Base-by-base conservation (phyloP, 129 eudicot genomes). In the Cynara cardunculus region DNA sequence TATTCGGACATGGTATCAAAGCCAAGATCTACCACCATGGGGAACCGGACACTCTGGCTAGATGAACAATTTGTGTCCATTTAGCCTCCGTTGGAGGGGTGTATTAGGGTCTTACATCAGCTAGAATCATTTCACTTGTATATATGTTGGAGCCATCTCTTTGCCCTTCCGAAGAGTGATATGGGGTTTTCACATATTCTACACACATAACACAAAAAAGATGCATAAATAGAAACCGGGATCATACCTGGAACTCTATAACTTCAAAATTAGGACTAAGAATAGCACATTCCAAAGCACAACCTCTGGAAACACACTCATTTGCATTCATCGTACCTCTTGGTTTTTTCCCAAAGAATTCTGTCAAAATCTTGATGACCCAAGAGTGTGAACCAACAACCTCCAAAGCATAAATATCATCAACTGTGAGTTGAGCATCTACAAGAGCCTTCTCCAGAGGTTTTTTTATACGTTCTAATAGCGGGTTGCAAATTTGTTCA, bases 241-340 rank as follows among this genome's bases (percentile, higher is more conserved):
- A 11, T 27, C 27, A 27, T 83, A 94, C 98, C 96, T 90, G 94
- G 31, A 92, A 92, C 1, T 94, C 97, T 81, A 91, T 82, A 71
- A 94, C 98, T 92, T 94, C 90, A 56, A 87, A 94, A 5, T 96
- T 92, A 16, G 97, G 98, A 65, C 97, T 94, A 7, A 92, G 92
- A 85, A 92, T 94, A 27, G 98, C 97, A 46, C 97, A 94, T 64
- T 94, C 80, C n/a, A 94, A 80, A 26, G 97, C 97, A 80, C 94
- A 83, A 3, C 98, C 98, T 85, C 90, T 94, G 3, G 98, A 89
- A 26, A 94, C 97, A 79, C 97, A 92, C 72, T 95, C 99, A 77
- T 94, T 95, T 0, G 99, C 99, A 32, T 95, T 95, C 99, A 90
- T 92, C 56, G 97, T 89, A 7, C 99, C 91, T 71, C 94, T 87